Evolutionary conservation across 1,284 basidiomycete genomes (phyloP), one percentile per base, ranked within the genome.

Genomic region (Boletellus deceptivus): DNA sequence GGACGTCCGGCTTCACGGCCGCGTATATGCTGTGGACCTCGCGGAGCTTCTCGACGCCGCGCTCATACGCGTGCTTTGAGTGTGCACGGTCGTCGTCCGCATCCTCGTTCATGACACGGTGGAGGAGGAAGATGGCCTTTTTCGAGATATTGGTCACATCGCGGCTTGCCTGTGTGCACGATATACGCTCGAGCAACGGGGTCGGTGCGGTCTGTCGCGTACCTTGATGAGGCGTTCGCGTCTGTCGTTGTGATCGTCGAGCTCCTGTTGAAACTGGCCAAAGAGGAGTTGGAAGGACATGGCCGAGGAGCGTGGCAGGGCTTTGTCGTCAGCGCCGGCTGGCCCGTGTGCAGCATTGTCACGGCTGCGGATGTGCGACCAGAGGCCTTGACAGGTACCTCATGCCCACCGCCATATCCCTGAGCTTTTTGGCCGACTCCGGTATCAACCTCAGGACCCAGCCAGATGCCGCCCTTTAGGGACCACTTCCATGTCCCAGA

Each of bases 141-240:
- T 99, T 99, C 42, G 93, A 93, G n/a, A 91, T 77, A 57, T 85
- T 89, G 14, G 95, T 98, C 56, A 93, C 82, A 68, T 97, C 94
- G 31, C 96, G 81, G 64, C 83, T 86, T 37, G 80, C 76, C 87
- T 89, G 61, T 88, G 60, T 36, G 40, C 43, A 46, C 39, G 47
- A 25, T 8, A 25, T 25, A 2, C 25, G 25, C 25, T 25, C 8
- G 47, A 59, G 55, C 36, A 24, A 45, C 11, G 25, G 46, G 37
- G 18, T 38, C 33, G 20, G 35, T 7, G n/a, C 40, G 48, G 17
- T 50, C 25, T 29, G 17, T 33, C 49, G n/a, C 27, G 43, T 36
- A 87, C 88, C 79, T 94, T 95, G 66, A 94, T 90, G 55, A 95
- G 78, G 25, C 89, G 80, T 62, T 96, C 93, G 38, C 86, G 72